Percentiles rank a stretch among this genome's conserved stretches.
These are phyloP conservation scores for Erucastrum elatum DNA, from an alignment of 345 rosid species.

Conservation along the genomic window DNA sequence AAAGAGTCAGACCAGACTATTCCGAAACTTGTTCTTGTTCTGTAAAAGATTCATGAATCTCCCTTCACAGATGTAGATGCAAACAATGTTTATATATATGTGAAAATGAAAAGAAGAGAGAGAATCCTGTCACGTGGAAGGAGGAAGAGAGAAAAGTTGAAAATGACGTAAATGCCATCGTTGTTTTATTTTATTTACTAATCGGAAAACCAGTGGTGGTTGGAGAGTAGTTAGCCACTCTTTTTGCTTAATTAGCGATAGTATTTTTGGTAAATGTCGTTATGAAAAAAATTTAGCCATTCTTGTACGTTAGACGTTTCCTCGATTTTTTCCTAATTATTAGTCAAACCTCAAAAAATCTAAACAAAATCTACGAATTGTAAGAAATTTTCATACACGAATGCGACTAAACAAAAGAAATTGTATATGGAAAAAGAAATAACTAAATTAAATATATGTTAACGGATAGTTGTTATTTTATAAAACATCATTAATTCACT, in stretches of 20 bases:
- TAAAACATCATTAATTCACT: not conserved
- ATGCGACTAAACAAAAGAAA: not conserved
- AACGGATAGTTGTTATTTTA: not conserved
- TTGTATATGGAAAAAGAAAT: not conserved
- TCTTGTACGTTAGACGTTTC: slow-evolving; percentile 15
- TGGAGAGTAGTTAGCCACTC: slow-evolving; percentile 35
- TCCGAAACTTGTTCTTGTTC: too few relatives aligned
- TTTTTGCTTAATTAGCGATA: slow-evolving; percentile 25
- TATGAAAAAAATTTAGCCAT: slow-evolving; percentile 15
- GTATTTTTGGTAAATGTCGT: slow-evolving; percentile 32
- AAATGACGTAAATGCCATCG: slow-evolving; percentile 24
- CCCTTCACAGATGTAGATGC: slow-evolving; percentile 28
- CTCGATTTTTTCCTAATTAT: not conserved
- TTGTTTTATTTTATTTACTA: slow-evolving; percentile 11
- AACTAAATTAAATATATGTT: not conserved
- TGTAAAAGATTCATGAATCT: slow-evolving; percentile 38
- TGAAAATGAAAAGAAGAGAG: slow-evolving; percentile 12
- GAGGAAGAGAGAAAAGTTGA: not conserved
- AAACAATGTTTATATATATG: not conserved
- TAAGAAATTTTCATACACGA: not conserved
- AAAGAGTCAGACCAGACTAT: too few relatives aligned
- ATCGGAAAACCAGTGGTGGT: slow-evolving; percentile 28
- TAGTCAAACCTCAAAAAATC: slow-evolving; percentile 22
- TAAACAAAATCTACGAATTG: slow-evolving; percentile 23
- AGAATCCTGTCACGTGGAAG: slow-evolving; percentile 38